phyloP scores from a whole-genome alignment of 106 monocot species.

The Ottelia alismoides region DNA sequence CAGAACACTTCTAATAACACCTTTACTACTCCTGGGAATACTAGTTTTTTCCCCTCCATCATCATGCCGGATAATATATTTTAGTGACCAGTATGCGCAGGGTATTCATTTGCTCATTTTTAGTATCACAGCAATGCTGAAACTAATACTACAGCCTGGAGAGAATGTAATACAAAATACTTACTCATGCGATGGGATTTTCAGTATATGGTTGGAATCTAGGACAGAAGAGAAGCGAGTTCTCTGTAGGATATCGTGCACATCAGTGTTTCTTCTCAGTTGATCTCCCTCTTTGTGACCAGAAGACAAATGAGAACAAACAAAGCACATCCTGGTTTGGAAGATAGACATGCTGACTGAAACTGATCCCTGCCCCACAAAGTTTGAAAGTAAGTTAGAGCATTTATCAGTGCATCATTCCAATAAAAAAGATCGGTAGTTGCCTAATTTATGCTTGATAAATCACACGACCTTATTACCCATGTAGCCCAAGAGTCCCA shows the following conservation, averaged over 20 bases:
- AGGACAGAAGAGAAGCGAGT: conserved; percentile 31
- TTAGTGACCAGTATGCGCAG: too few species aligned
- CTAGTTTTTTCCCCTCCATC: too few species aligned
- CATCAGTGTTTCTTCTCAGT: conserved; percentile 50
- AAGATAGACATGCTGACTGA: conserved; percentile 74
- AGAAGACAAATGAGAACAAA: conserved; percentile 64
- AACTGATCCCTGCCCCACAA: conserved; percentile 47
- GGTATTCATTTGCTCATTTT: too few species aligned
- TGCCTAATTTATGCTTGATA: too few species aligned
- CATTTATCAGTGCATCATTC: too few species aligned
- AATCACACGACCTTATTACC: conserved; percentile 82
- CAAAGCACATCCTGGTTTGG: conserved; percentile 59
- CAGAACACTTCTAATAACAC: too few species aligned
- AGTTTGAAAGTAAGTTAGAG: too few species aligned
- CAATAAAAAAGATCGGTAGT: too few species aligned
- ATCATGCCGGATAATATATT: too few species aligned
- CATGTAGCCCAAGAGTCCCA: conserved; percentile 78
- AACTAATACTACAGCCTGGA: too few species aligned
- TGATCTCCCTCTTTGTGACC: conserved; percentile 55
- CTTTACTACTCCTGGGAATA: too few species aligned
- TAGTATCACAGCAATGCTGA: too few species aligned
- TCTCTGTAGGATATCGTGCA: conserved; percentile 41
- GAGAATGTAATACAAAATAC: conserved; percentile 11
- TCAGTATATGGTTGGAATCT: conserved; percentile 21
- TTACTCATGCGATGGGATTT: conserved; percentile 71